Evolutionary conservation across 495 filamentous ascomycete species (phyloP).

Genomic region (Penicillium diatomitis): DNA sequence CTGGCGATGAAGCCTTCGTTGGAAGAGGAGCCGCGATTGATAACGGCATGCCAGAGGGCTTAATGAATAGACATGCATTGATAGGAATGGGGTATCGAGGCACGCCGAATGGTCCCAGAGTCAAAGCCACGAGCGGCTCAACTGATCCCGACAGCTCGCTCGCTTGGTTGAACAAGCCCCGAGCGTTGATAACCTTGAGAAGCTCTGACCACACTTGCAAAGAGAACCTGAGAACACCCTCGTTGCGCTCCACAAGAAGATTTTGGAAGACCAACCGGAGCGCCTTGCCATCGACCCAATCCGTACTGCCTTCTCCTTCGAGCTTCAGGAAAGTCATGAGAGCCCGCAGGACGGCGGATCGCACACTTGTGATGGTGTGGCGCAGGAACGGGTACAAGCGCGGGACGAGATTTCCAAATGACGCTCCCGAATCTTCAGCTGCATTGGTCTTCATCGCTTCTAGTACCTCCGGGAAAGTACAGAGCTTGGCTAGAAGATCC

Average conservation of each 20-base stretch:
- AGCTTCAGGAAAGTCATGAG: constrained; percentile 87
- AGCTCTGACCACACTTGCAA: constrained; percentile 80
- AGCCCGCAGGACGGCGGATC: constrained; percentile 84
- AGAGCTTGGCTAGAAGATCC: constrained; percentile 92
- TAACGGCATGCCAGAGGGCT: constrained; percentile 84
- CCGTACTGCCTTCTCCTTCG: constrained; percentile 70
- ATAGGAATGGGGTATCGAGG: constrained; percentile 82
- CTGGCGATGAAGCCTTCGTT: constrained; percentile 52
- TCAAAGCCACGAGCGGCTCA: constrained; percentile 66
- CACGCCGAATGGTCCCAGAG: constrained; percentile 84
- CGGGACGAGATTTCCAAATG: constrained; percentile 85
- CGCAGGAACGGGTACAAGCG: constrained; percentile 92
- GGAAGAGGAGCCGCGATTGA: constrained; percentile 39
- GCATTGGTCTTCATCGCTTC: constrained; percentile 91
- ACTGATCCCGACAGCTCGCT: constrained; percentile 53
- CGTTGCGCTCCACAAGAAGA: constrained; percentile 83
- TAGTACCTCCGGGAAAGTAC: constrained; percentile 86
- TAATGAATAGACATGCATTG: constrained; percentile 79
- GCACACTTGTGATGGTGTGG: constrained; percentile 93
- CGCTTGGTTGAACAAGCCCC: constrained; percentile 53
- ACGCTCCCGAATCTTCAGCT: constrained; percentile 67
- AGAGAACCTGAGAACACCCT: constrained; percentile 67
- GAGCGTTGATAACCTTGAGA: constrained; percentile 52
- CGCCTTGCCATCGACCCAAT: constrained; percentile 86
- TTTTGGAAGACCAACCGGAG: constrained; percentile 90